These are phyloP conservation scores for Eimeria falciformis DNA, from an alignment of 169 alveolate species.

Conservation along the genomic window DNA sequence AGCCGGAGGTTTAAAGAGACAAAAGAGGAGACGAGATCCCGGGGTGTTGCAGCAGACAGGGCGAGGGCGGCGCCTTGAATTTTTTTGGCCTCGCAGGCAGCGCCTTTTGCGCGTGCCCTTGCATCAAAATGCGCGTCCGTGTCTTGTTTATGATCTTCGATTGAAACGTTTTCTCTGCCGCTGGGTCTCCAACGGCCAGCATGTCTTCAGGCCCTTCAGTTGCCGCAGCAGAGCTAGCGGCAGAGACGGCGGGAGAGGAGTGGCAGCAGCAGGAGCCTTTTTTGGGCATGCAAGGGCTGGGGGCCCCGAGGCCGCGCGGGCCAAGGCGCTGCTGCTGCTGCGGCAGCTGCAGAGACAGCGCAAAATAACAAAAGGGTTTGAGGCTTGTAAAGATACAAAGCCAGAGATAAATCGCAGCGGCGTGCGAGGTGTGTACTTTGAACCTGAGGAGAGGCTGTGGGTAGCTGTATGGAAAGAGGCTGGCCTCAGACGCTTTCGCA, in stretches of 20 bases:
- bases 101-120: slow-evolving; percentile 73
- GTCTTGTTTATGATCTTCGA: slow-evolving; percentile 59
- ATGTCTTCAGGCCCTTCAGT: slow-evolving; percentile 74
- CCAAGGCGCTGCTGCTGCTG: slow-evolving; percentile 66
- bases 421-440: slow-evolving; percentile 76
- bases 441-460: slow-evolving; percentile 77
- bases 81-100: slow-evolving; percentile 72
- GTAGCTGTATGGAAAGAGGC: slow-evolving; percentile 77
- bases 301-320: slow-evolving; percentile 71
- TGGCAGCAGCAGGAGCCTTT: slow-evolving; percentile 3
- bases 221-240: slow-evolving; percentile 58
- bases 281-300: not conserved
- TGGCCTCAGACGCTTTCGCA: slow-evolving; percentile 70
- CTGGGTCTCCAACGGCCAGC: slow-evolving; percentile 68
- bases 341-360: slow-evolving; percentile 59
- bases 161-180: slow-evolving; percentile 66
- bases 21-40: slow-evolving; percentile 51
- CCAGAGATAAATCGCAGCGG: slow-evolving; percentile 76
- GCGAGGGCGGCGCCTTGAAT: slow-evolving; percentile 74
- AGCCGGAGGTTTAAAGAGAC: slow-evolving; percentile 77
- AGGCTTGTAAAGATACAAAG: not conserved
- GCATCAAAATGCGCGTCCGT: slow-evolving; percentile 69
- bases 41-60: slow-evolving; percentile 74
- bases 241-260: slow-evolving; percentile 52
- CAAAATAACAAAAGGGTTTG: not conserved